Evolutionary conservation across 768 basidiomycete genomes (phyloP), one percentile per base, ranked within the genome.

Genomic region (Macrolepiota fuliginosa): DNA sequence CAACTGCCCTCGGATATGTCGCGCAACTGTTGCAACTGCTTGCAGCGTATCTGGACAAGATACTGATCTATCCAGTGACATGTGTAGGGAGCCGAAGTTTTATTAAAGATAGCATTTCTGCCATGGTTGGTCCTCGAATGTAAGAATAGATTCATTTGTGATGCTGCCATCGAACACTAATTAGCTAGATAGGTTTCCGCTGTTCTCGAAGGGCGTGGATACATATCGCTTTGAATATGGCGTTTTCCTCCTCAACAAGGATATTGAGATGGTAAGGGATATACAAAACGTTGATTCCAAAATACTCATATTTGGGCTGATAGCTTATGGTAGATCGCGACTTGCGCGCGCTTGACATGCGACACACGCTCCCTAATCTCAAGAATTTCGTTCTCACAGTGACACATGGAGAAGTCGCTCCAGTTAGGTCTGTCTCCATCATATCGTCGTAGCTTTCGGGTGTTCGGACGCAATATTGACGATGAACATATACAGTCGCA

Each of bases 141-240:
- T 96, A 68, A 74, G 91, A 80, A 15, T 17, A 29, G 6, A 10
- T 47, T n/a, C 4, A 19, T 53, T 57, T 29, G 29, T 13, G 35
- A 36, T 5, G 51, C 54, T 64, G 10, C 39, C 35, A 9, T 54
- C 24, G n/a, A 25, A 51, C 61, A 24, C 46, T 61, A n/a, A 63
- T 35, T 53, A n/a, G 2, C 36, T 25, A 4, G 62, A 32, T 56
- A 97, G 96, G 83, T 99, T 98, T 73, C 97, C 97, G 17, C 77
- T 99, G 32, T 99, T 94, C 73, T 89, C 92, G 1, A 92, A 86
- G 75, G 95, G 96, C 4, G 96, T 98, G 61, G 97, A 98, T 71
- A 91, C 90, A 46, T 98, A 98, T 75, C 83, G 97, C 25, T 99
- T 96, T 69, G 96, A 98, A 73, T 99, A 98, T 77, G 97, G 89